Evolutionary conservation across 2,329 filamentous ascomycete species (phyloP).

Genomic region (Camptophora hylomeconis): DNA sequence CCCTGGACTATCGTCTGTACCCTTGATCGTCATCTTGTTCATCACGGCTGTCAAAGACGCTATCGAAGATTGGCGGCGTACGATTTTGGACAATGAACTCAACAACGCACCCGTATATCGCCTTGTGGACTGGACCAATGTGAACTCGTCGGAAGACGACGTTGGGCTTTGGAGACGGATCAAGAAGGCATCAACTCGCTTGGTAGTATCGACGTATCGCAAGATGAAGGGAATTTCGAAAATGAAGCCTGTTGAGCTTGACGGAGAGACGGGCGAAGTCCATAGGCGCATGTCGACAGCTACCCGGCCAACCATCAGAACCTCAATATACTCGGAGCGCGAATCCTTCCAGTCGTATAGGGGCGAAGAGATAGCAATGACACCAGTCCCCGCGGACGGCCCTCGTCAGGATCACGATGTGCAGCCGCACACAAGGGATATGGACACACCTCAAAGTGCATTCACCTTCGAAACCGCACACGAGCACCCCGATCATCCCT

Average conservation of each 20-base stretch:
- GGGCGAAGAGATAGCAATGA: conserved; percentile 79
- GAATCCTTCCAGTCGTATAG: conserved; percentile 39
- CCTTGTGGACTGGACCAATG: conserved; percentile 77
- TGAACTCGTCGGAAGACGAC: conserved; percentile 80
- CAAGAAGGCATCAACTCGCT: conserved; percentile 73
- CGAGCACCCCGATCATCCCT: conserved; percentile 9
- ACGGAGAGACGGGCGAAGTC: conserved; percentile 31
- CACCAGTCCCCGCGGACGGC: conserved; percentile 61
- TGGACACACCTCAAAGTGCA: conserved; percentile 17
- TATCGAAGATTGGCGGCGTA: conserved; percentile 88
- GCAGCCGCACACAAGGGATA: conserved; percentile 7
- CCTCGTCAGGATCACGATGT: conserved; percentile 23
- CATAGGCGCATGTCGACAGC: conserved; percentile 55
- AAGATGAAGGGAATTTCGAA: conserved; percentile 30
- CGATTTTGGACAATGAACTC: conserved; percentile 77
- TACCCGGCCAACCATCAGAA: conserved; percentile 42
- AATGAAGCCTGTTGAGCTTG: conserved; percentile 36
- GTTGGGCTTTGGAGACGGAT: conserved; percentile 73
- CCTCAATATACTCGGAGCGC: conserved; percentile 42
- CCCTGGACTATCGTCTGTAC: conserved; percentile 77
- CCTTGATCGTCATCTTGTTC: conserved; percentile 79
- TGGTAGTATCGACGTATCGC: conserved; percentile 43
- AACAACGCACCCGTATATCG: conserved; percentile 95
- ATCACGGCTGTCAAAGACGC: conserved; percentile 90
- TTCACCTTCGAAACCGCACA: conserved; percentile 18